Base-by-base conservation (phyloP, 2,329 filamentous ascomycete genomes). In the Cladophialophora carrionii region DNA sequence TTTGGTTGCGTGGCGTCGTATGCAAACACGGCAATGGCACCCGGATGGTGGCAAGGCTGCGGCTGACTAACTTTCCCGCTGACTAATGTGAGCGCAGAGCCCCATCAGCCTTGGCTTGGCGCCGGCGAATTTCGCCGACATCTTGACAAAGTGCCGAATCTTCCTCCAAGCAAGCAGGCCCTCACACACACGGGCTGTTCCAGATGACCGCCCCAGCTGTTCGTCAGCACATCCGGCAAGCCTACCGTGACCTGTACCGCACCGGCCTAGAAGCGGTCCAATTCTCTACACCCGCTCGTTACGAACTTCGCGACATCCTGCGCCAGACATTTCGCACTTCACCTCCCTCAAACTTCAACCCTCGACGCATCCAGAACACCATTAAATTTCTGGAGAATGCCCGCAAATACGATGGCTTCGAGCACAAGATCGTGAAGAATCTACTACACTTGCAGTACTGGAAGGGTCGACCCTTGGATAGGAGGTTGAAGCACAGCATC, bases 161-260 rank as follows among this genome's bases (percentile, higher is more conserved):
- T 51, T 20, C 8, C 22, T 51, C 48, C 24, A 34, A 4, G 1
- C n/a, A n/a, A 20, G 1, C 7, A 17, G 4, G 20, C 32, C 24
- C 26, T 54, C 8, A 43, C 52, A 6, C 24, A 2, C 4, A 12
- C 17, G 9, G 20, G 22, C 20, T 52, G 14, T 34, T 53, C 57
- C 48, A 37, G 8, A 60, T 60, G 57, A 53, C 20, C 46, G 22
- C 31, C 20, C 26, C 43, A 24, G n/a, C 32, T 31, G 8, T 20
- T 14, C 32, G 51, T n/a, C 46, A 60, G 26, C n/a, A 46, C 43
- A 34, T 86, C 54, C 62, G 83, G 62, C 78, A 79, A 70, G 83
- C 84, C 58, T 88, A 88, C 73, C 83, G 86, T 65, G 79, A 82
- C 61, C 77, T 88, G 49, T 85, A 84, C 69, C 81, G 83, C 29